Conservation (phyloP, 352 stramenopile species). For the Phytophthora lateralis region DNA sequence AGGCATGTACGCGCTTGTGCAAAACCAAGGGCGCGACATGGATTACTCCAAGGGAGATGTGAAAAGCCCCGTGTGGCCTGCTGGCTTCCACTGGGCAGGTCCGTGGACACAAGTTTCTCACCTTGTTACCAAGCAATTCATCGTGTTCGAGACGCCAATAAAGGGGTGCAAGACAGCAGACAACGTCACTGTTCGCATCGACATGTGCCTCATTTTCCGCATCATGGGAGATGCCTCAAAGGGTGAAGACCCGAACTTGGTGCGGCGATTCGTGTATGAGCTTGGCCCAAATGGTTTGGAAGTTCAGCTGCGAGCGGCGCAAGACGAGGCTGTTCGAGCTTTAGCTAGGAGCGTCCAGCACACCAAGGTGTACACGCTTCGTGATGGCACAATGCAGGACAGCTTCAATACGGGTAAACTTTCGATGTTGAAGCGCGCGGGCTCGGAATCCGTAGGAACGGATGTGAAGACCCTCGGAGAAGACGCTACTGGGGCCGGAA, state of each 20-base stretch:
- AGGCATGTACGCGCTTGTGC: slow-evolving; percentile 86
- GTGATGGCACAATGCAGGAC: slow-evolving; percentile 61
- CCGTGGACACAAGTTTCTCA: slow-evolving; percentile 80
- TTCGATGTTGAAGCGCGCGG: slow-evolving; percentile 17
- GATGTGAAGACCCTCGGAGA: slow-evolving; percentile 5
- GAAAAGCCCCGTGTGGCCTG: slow-evolving; percentile 61
- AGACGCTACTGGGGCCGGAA: background rate
- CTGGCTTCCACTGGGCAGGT: slow-evolving; percentile 71
- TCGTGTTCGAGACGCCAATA: slow-evolving; percentile 83
- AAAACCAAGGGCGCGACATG: slow-evolving; percentile 75
- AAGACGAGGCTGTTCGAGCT: slow-evolving; percentile 74
- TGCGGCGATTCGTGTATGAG: slow-evolving; percentile 87
- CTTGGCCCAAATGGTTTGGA: slow-evolving; percentile 77
- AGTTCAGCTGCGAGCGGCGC: slow-evolving; percentile 70
- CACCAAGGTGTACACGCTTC: slow-evolving; percentile 80
- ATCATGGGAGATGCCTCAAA: slow-evolving; percentile 82
- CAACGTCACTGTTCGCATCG: slow-evolving; percentile 85
- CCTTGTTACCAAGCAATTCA: slow-evolving; percentile 85
- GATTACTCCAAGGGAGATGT: slow-evolving; percentile 47
- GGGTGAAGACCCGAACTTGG: slow-evolving; percentile 78
- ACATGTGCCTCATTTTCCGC: slow-evolving; percentile 83
- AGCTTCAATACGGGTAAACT: slow-evolving; percentile 56
- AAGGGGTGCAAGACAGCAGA: slow-evolving; percentile 87
- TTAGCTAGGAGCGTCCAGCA: slow-evolving; percentile 79
- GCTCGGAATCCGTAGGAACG: background rate